phyloP scores from a whole-genome alignment of 2,329 filamentous ascomycete genomes.

The Aureobasidium leucospermi region DNA sequence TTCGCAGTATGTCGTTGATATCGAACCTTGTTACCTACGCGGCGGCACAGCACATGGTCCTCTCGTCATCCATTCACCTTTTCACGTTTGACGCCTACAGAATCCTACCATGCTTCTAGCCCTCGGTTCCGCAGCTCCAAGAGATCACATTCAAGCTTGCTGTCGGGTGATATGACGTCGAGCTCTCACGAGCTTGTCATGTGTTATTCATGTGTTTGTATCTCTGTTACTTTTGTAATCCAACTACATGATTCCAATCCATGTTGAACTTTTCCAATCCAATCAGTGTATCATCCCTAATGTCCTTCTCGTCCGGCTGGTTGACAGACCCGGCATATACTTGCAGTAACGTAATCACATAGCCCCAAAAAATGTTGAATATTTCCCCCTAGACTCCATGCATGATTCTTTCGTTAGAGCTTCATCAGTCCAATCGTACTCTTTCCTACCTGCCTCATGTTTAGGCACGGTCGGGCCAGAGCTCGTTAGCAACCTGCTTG shows the following conservation, averaged over 20 bases:
- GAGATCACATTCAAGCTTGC: too few species aligned
- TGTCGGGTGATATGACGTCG: conserved; percentile 1
- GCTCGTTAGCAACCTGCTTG: conserved; percentile 29
- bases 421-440: conserved; percentile 5
- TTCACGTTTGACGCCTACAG: not conserved
- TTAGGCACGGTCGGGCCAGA: conserved; percentile 29
- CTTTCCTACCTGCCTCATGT: not conserved
- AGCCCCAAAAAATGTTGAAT: conserved; percentile 14
- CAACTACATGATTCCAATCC: not conserved
- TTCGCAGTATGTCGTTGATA: conserved; percentile 9
- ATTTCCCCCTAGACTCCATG: conserved; percentile 2
- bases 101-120: not conserved
- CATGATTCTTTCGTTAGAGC: conserved; percentile 14
- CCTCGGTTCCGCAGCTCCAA: not conserved
- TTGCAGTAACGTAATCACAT: conserved; percentile 1
- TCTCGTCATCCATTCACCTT: not conserved
- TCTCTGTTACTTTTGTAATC: conserved; percentile 1
- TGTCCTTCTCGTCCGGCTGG: conserved; percentile 6
- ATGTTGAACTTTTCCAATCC: not conserved
- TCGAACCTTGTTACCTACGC: not conserved
- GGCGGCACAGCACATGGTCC: not conserved
- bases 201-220: conserved; percentile 10
- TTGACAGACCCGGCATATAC: conserved; percentile 9
- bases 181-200: conserved; percentile 7
- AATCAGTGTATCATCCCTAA: conserved; percentile 6